phyloP scores from a whole-genome alignment of 108 stramenopile species.

The Cyclotella cryptica region DNA sequence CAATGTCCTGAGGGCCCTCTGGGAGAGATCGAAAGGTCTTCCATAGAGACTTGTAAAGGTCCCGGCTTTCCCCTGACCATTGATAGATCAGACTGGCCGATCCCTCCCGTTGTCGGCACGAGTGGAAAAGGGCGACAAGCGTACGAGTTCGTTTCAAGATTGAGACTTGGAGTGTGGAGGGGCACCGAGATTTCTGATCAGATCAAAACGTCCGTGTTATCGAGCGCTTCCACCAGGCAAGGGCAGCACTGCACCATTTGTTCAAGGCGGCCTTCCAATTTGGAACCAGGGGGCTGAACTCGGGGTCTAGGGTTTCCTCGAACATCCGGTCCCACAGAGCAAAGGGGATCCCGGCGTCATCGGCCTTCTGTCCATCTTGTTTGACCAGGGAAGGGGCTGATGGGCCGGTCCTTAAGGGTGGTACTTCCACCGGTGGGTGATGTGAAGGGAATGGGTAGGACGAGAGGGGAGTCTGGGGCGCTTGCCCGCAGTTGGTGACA shows the following conservation, averaged over 20 bases:
- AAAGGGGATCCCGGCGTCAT: no score
- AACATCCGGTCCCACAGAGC: no score
- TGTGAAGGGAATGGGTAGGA: background rate
- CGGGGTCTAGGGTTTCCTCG: background rate
- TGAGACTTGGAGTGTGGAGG: no score
- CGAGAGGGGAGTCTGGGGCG: background rate
- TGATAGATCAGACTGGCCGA: background rate
- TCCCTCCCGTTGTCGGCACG: background rate
- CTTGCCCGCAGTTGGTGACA: background rate
- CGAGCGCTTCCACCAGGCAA: background rate
- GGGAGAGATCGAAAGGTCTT: background rate
- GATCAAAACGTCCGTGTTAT: background rate
- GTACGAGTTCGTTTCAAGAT: no score
- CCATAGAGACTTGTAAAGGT: background rate
- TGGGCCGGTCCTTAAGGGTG: background rate
- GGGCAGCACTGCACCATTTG: background rate
- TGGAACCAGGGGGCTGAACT: background rate
- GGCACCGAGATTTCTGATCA: background rate
- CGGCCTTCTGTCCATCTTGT: background rate
- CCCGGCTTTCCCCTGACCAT: background rate
- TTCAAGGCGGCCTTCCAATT: background rate
- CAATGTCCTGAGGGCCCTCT: no score
- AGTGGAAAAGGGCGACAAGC: no score
- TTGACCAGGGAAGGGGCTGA: background rate
- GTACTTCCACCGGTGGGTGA: background rate